phyloP scores from a whole-genome alignment of 2,329 filamentous ascomycete species.

The Claviceps humidiphila region DNA sequence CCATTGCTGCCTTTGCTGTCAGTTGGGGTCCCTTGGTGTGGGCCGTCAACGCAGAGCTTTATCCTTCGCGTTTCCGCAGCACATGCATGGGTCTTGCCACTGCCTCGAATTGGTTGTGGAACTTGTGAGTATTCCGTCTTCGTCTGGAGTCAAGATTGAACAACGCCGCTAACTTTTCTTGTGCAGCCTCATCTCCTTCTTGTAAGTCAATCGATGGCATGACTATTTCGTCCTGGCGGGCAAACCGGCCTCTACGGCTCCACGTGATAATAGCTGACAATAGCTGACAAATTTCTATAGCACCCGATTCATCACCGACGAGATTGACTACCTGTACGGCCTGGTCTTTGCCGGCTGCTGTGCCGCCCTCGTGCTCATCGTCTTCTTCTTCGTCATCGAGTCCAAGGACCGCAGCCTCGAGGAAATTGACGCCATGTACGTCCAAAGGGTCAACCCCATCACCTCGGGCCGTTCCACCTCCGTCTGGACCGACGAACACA shows the following conservation, averaged over 20 bases:
- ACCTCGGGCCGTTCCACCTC: constrained; percentile 18
- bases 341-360: constrained; percentile 60
- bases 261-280: constrained; percentile 10
- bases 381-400: constrained; percentile 67
- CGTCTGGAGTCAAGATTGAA: neutral
- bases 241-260: no score
- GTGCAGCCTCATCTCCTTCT: constrained; percentile 30
- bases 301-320: constrained; percentile 59
- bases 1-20: constrained; percentile 53
- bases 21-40: constrained; percentile 60
- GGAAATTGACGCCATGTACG: constrained; percentile 69
- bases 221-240: no score
- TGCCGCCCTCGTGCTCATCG: constrained; percentile 46
- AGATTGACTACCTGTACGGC: constrained; percentile 57
- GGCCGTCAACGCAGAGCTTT: constrained; percentile 52
- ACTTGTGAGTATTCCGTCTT: constrained; percentile 33
- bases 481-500: constrained; percentile 12
- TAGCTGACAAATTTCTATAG: constrained; percentile 14
- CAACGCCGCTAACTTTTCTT: neutral
- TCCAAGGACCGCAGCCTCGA: constrained; percentile 59
- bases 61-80: constrained; percentile 43
- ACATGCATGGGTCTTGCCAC: constrained; percentile 43
- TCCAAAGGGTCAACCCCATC: constrained; percentile 35
- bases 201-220: constrained; percentile 18
- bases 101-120: constrained; percentile 50